Percentiles rank a stretch among this genome's conserved stretches.
These are phyloP conservation scores for Aciculoconidium aculeatum DNA, from an alignment of 805 yeast genomes.

Conservation along the genomic window DNA sequence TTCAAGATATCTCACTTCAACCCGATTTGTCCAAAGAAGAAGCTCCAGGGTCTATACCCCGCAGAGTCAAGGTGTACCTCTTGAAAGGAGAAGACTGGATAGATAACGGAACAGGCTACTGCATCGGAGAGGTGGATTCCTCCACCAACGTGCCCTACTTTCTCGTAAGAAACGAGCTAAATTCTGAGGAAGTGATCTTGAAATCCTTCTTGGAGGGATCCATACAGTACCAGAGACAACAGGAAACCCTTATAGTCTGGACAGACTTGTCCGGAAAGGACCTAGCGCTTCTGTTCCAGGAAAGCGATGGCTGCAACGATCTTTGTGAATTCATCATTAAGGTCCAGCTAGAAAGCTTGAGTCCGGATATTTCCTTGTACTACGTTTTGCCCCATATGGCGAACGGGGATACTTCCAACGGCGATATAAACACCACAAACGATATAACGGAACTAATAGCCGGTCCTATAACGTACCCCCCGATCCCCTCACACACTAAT, in stretches of 20 bases:
- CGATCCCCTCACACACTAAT: slow-evolving; percentile 44
- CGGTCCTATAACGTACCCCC: slow-evolving; percentile 73
- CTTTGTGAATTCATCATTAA: slow-evolving; percentile 74
- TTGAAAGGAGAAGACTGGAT: slow-evolving; percentile 80
- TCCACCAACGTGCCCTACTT: slow-evolving; percentile 46
- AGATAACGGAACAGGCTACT: slow-evolving; percentile 89
- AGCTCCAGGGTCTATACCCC: slow-evolving; percentile 39
- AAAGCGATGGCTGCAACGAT: slow-evolving; percentile 79
- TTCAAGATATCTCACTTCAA: neutral
- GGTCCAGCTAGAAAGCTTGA: slow-evolving; percentile 52
- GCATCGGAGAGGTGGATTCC: slow-evolving; percentile 60
- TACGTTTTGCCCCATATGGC: slow-evolving; percentile 49
- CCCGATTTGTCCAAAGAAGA: no score
- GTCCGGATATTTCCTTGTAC: slow-evolving; percentile 59
- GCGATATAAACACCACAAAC: slow-evolving; percentile 20
- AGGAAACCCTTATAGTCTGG: slow-evolving; percentile 93
- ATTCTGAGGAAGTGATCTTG: slow-evolving; percentile 53
- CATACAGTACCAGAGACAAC: slow-evolving; percentile 87
- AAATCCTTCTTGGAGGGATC: slow-evolving; percentile 65
- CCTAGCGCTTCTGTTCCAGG: slow-evolving; percentile 88
- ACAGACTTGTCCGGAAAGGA: slow-evolving; percentile 70
- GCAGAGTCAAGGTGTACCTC: slow-evolving; percentile 88
- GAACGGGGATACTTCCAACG: slow-evolving; percentile 30
- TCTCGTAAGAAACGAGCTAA: slow-evolving; percentile 66
- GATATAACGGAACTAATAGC: slow-evolving; percentile 74